Conservation (phyloP, 176 grass and related monocot species). For the Juncus inflexus region DNA sequence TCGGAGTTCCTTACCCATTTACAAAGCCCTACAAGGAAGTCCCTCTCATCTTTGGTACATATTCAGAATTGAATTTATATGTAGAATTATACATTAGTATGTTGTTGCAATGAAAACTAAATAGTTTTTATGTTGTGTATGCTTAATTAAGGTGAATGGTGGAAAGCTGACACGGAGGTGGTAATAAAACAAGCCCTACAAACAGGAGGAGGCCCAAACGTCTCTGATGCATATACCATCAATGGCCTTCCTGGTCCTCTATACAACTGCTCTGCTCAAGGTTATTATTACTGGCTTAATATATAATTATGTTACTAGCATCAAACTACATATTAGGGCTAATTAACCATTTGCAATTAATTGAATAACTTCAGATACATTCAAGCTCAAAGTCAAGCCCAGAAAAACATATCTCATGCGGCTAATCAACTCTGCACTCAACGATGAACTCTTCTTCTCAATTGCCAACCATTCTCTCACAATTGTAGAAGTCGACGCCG, state of each 20-base stretch:
- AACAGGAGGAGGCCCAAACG: slow-evolving; percentile 62
- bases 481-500: slow-evolving; percentile 57
- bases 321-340: too few relatives aligned
- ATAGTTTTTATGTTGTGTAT: too few relatives aligned
- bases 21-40: slow-evolving; percentile 55
- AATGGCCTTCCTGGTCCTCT: slow-evolving; percentile 59
- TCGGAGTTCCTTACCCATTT: slow-evolving; percentile 58
- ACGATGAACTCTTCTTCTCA: slow-evolving; percentile 85
- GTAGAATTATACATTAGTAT: too few relatives aligned
- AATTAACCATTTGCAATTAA: too few relatives aligned
- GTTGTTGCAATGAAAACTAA: too few relatives aligned
- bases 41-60: slow-evolving; percentile 52
- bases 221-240: slow-evolving; percentile 80
- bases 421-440: slow-evolving; percentile 70
- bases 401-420: slow-evolving; percentile 63
- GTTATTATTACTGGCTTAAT: slow-evolving; percentile 3
- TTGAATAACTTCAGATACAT: slow-evolving; percentile 35
- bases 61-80: not conserved
- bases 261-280: slow-evolving; percentile 55
- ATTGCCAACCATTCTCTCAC: slow-evolving; percentile 76
- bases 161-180: slow-evolving; percentile 68
- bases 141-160: slow-evolving; percentile 97
- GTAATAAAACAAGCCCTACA: slow-evolving; percentile 59
- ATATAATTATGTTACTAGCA: too few relatives aligned
- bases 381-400: slow-evolving; percentile 40